Evolutionary conservation across 345 rosid genomes (phyloP), one percentile per base, ranked within the genome.

Genomic region (Lepidium sativum): DNA sequence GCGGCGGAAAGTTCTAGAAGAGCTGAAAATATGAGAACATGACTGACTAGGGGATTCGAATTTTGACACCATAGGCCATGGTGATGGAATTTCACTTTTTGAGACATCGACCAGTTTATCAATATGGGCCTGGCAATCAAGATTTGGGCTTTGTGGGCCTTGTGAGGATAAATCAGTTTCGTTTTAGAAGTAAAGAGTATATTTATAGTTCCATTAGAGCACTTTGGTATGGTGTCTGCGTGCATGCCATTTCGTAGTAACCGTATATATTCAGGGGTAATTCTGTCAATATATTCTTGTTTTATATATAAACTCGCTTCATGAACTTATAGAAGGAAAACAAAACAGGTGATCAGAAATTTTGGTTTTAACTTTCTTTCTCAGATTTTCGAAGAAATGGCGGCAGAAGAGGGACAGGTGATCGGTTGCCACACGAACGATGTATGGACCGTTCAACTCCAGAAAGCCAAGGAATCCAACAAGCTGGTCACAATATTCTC

Each of bases 401-500:
- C 73, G 78, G 88, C 85, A 5, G 85, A 80, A 43, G 92, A 86
- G 47, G 87, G 88, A 66, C 85, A 80, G 57, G 85, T 83, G 59
- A 83, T 86, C 64, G 33, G 85, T 71, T 77, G 82, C 68, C 86
- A 86, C 79, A 56, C 77, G 50, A 20, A 68, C 17, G 84, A 80
- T 23, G 66, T 73, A 2, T 86, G 84, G 85, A 68, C 60, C 17
- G 75, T 74, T 27, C 84, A 80, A 42, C 77, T 83, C 64, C 61
- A 72, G 39, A 79, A 69, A 68, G 79, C 80, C 40, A 63, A 65
- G 6, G 75, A 79, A 15, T 55, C 85, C 58, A 79, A 82, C 75
- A 79, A 82, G 61, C 80, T 83, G 81, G 92, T 86, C 31, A 27
- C 31, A 25, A 23, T 37, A 21, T 48, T 9, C 23, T 8, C 0